Evolutionary conservation across 352 stramenopile species (phyloP).

Genomic region (Aphanomyces euteiches): DNA sequence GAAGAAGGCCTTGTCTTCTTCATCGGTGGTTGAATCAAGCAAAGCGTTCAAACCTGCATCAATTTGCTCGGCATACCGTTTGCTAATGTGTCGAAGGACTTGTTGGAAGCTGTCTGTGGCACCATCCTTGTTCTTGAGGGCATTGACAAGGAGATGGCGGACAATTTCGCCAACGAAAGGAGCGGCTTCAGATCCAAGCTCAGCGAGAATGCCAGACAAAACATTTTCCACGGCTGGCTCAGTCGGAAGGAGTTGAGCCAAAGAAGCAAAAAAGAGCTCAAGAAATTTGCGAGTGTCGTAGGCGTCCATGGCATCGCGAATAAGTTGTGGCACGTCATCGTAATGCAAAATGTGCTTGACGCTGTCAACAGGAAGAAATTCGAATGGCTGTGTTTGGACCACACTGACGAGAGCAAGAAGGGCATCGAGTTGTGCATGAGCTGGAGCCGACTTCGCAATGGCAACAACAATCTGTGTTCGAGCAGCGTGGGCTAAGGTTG

Average conservation of each 20-base stretch:
- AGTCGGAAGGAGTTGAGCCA: slow-evolving; percentile 46
- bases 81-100: slow-evolving; percentile 9
- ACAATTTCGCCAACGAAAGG: slow-evolving; percentile 53
- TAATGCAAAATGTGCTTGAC: slow-evolving; percentile 78
- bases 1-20: slow-evolving; percentile 10
- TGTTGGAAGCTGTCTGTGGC: neutral
- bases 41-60: slow-evolving; percentile 23
- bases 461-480: slow-evolving; percentile 16
- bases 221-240: slow-evolving; percentile 41
- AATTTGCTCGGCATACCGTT: slow-evolving; percentile 21
- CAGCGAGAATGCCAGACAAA: slow-evolving; percentile 39
- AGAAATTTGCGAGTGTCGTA: slow-evolving; percentile 79
- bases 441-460: slow-evolving; percentile 59
- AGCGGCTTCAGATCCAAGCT: slow-evolving; percentile 39
- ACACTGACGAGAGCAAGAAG: slow-evolving; percentile 24
- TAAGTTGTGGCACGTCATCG: slow-evolving; percentile 56
- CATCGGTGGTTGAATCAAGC: neutral
- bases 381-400: slow-evolving; percentile 28
- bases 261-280: slow-evolving; percentile 36
- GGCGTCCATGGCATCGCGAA: slow-evolving; percentile 53
- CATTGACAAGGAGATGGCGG: slow-evolving; percentile 38
- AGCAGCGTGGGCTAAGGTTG: slow-evolving; percentile 44
- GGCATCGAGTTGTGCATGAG: slow-evolving; percentile 31
- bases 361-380: slow-evolving; percentile 31
- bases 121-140: neutral